These are phyloP conservation scores for Nannochloropsis salina DNA, from an alignment of 108 stramenopile genomes.

Conservation along the genomic window DNA sequence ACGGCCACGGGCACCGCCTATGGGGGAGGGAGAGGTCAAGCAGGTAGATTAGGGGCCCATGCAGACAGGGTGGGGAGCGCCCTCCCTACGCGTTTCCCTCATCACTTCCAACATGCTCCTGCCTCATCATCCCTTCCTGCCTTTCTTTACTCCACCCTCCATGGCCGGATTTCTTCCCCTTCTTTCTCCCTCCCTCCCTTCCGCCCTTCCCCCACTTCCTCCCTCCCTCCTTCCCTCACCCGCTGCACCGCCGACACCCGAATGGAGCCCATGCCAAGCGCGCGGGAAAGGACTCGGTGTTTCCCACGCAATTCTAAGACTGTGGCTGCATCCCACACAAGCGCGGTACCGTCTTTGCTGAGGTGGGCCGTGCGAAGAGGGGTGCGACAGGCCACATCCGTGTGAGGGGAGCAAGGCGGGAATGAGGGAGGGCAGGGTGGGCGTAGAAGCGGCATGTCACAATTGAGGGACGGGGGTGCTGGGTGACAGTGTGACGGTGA, in stretches of 20 bases:
- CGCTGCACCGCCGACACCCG: not conserved
- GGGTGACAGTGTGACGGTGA: not conserved
- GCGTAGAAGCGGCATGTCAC: not conserved
- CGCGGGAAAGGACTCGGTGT: not conserved
- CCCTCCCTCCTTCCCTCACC: not conserved
- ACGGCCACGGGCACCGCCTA: not conserved
- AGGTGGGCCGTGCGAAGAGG: not conserved
- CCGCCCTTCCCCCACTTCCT: not conserved
- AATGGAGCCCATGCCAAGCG: not conserved
- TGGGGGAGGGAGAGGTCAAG: not conserved
- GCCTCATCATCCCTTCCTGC: not conserved
- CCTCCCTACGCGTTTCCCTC: no score
- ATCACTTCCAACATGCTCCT: no score
- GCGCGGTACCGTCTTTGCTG: not conserved
- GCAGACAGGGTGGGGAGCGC: no score
- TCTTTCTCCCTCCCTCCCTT: not conserved
- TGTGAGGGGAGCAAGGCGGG: not conserved
- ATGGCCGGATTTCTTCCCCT: not conserved
- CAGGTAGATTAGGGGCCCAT: no score
- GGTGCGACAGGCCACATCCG: not conserved
- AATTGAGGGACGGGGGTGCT: not conserved
- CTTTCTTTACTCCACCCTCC: not conserved
- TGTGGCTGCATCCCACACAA: slow-evolving; percentile 13
- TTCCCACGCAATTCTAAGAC: not conserved
- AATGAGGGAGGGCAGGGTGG: no score